Percentiles rank a stretch among this genome's conserved stretches.
phyloP scores from a whole-genome alignment of 352 stramenopile species.

The Globisporangium takayamanum region DNA sequence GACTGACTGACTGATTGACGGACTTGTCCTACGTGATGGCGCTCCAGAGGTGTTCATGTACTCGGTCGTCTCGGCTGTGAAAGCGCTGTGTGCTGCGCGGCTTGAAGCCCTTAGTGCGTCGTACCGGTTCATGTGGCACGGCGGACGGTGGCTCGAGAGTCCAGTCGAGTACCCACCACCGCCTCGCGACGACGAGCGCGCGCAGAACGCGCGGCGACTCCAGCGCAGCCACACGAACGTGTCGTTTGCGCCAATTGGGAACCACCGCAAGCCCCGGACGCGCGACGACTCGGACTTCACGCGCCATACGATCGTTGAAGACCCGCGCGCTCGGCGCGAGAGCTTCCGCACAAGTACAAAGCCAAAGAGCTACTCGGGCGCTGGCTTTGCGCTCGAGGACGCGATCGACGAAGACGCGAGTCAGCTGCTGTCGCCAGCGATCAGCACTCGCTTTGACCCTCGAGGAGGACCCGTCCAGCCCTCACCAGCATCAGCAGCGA shows the following conservation, averaged over 20 bases:
- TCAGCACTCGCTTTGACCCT: background rate
- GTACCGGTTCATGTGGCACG: conserved; percentile 56
- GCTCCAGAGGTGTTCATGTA: conserved; percentile 49
- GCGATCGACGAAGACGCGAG: background rate
- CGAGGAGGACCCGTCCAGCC: background rate
- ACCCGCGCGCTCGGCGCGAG: conserved; percentile 3
- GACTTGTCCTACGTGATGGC: background rate
- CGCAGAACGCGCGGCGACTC: conserved; percentile 2
- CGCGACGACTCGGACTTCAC: conserved; percentile 38
- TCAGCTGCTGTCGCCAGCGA: conserved; percentile 4
- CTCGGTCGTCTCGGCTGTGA: conserved; percentile 45
- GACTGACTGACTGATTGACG: background rate
- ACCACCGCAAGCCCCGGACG: conserved; percentile 18
- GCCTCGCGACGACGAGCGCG: background rate
- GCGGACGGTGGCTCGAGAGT: conserved; percentile 49
- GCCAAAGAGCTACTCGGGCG: conserved; percentile 5
- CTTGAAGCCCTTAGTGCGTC: conserved; percentile 46
- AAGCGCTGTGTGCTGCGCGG: conserved; percentile 39
- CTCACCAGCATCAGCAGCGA: background rate
- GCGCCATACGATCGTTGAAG: conserved; percentile 11
- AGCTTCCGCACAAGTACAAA: conserved; percentile 1
- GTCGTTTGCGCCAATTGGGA: conserved; percentile 7
- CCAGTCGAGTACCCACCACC: conserved; percentile 35
- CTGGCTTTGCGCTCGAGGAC: conserved; percentile 3
- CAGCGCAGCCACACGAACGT: conserved; percentile 15